These are phyloP conservation scores for Parathielavia hyrcaniae DNA, from an alignment of 495 filamentous ascomycete species.

Conservation along the genomic window DNA sequence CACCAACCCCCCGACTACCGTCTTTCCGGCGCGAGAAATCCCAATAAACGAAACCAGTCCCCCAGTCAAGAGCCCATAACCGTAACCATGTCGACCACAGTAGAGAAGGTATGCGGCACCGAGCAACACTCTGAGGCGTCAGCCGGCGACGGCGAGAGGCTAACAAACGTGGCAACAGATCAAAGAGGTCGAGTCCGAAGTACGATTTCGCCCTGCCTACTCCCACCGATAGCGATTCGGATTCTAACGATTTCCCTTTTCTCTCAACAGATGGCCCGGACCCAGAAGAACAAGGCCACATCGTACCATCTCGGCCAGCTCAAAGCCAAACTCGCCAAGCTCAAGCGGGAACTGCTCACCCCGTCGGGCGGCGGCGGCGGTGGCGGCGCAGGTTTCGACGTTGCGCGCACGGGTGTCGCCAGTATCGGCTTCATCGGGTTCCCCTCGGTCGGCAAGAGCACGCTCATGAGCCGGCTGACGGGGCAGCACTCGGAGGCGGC, in stretches of 20 bases:
- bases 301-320: constrained; percentile 83
- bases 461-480: constrained; percentile 87
- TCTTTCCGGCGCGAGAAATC: neutral
- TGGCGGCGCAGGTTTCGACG: constrained; percentile 91
- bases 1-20: neutral
- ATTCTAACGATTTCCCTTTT: constrained; percentile 20
- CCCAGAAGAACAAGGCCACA: constrained; percentile 97
- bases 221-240: constrained; percentile 8
- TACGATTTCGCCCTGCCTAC: constrained; percentile 33
- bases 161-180: constrained; percentile 55
- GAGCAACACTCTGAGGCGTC: neutral
- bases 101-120: constrained; percentile 74
- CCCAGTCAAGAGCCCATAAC: constrained; percentile 4
- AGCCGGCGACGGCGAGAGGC: neutral
- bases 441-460: constrained; percentile 96
- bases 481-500: constrained; percentile 96
- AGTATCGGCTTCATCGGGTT: constrained; percentile 85
- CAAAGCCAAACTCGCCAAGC: constrained; percentile 96
- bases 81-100: constrained; percentile 85
- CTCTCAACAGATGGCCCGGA: constrained; percentile 70
- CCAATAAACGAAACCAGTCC: neutral
- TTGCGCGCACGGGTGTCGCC: constrained; percentile 94
- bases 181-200: constrained; percentile 94
- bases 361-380: constrained; percentile 76
- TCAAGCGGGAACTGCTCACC: constrained; percentile 91